Percentiles rank a stretch among this genome's conserved stretches.
Conservation (phyloP, 257 asterid species). For the Scutellaria baicalensis region DNA sequence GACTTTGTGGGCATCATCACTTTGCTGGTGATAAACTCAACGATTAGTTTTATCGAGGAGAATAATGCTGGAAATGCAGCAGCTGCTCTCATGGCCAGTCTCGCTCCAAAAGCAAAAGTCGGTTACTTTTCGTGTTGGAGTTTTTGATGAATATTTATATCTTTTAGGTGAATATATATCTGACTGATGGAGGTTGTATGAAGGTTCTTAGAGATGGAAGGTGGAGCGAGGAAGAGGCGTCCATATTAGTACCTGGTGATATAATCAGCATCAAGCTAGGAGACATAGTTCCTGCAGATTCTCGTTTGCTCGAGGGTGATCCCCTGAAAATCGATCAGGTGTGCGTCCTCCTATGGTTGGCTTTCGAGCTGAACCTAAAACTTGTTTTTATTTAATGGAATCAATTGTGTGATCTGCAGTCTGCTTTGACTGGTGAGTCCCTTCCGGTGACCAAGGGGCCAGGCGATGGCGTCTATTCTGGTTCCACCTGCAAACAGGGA, state of each 20-base stretch:
- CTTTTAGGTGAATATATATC: neutral
- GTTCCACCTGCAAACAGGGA: slow-evolving; percentile 98
- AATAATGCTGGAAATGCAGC: slow-evolving; percentile 99
- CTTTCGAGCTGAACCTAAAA: neutral
- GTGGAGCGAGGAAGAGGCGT: slow-evolving; percentile 88
- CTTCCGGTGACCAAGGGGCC: slow-evolving; percentile 96
- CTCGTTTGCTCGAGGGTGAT: slow-evolving; percentile 93
- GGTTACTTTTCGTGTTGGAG: neutral
- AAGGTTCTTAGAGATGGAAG: slow-evolving; percentile 94
- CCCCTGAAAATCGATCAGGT: slow-evolving; percentile 97
- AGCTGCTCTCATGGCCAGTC: slow-evolving; percentile 98
- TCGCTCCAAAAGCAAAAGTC: slow-evolving; percentile 96
- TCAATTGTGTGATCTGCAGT: slow-evolving; percentile 41
- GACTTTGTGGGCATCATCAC: slow-evolving; percentile 95
- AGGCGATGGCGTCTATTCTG: slow-evolving; percentile 94
- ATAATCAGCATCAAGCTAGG: slow-evolving; percentile 83
- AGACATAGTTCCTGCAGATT: slow-evolving; percentile 92
- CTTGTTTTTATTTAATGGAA: neutral
- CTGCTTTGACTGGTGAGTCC: slow-evolving; percentile 96
- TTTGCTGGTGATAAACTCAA: slow-evolving; percentile 81
- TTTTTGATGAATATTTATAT: neutral
- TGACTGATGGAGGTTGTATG: slow-evolving; percentile 18
- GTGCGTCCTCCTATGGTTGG: slow-evolving; percentile 9
- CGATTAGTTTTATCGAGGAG: slow-evolving; percentile 96
- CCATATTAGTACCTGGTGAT: slow-evolving; percentile 87